Evolutionary conservation across 805 yeast genomes (phyloP).

Genomic region (Wickerhamiella kurtzmanii): DNA sequence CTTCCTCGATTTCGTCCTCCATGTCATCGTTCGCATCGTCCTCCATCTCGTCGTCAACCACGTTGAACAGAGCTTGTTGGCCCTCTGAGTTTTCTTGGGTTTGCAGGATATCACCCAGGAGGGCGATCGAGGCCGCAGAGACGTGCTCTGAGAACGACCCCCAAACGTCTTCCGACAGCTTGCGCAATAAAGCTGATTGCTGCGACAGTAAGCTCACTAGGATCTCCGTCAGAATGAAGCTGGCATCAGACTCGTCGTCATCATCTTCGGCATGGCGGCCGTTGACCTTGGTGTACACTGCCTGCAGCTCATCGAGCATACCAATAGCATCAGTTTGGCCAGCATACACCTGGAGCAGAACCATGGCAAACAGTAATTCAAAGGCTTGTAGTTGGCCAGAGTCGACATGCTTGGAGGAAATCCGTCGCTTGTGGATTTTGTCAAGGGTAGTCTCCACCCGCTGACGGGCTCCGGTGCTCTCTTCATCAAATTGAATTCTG

Average conservation of each 20-base stretch:
- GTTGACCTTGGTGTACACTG: conserved; percentile 38
- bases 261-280: conserved; percentile 28
- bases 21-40: conserved; percentile 27
- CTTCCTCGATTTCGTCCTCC: conserved; percentile 30
- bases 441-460: conserved; percentile 39
- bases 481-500: conserved; percentile 42
- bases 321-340: conserved; percentile 63
- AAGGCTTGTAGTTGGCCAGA: conserved; percentile 44
- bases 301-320: conserved; percentile 57
- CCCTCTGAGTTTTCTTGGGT: conserved; percentile 75
- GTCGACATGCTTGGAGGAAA: conserved; percentile 26
- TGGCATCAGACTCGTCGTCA: conserved; percentile 30
- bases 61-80: conserved; percentile 59
- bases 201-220: conserved; percentile 44
- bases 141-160: conserved; percentile 39
- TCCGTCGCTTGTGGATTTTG: conserved; percentile 29
- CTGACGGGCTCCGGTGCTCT: conserved; percentile 34
- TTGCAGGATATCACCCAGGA: conserved; percentile 40
- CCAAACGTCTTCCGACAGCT: conserved; percentile 43
- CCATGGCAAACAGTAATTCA: conserved; percentile 65
- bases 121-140: conserved; percentile 32
- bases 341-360: conserved; percentile 58
- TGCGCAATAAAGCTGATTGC: conserved; percentile 43
- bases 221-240: conserved; percentile 44
- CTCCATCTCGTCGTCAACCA: conserved; percentile 37